Percentiles rank a stretch among this genome's conserved stretches.
Conservation (phyloP, 345 rosid genomes). For the Salix viminalis region DNA sequence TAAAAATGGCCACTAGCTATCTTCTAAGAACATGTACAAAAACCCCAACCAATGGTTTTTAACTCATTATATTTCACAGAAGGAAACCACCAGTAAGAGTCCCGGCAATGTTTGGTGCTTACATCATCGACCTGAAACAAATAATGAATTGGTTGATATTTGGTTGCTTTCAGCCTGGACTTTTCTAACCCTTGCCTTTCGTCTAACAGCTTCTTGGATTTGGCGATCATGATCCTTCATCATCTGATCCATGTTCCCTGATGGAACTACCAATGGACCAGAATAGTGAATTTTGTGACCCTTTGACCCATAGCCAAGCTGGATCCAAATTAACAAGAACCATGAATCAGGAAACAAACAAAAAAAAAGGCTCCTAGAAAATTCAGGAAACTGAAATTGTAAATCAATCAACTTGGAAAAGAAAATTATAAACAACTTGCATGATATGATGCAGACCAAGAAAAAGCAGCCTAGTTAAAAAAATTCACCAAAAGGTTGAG, state of each 20-base stretch:
- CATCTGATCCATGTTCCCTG: conserved; percentile 88
- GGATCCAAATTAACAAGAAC: conserved; percentile 10
- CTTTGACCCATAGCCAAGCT: conserved; percentile 90
- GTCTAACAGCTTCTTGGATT: conserved; percentile 86
- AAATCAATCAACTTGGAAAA: background rate
- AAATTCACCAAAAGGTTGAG: background rate
- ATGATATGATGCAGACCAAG: background rate
- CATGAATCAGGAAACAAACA: background rate
- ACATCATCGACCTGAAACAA: conserved; percentile 72
- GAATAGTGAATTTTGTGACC: conserved; percentile 92
- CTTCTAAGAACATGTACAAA: conserved; percentile 39
- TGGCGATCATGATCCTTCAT: conserved; percentile 97
- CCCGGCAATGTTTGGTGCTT: conserved; percentile 16
- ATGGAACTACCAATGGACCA: conserved; percentile 81
- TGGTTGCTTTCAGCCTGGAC: conserved; percentile 60
- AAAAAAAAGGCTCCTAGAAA: background rate
- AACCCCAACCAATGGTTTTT: conserved; percentile 12
- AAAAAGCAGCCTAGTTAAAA: background rate
- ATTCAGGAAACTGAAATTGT: too few species aligned
- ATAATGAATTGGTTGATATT: conserved; percentile 55
- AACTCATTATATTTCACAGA: conserved; percentile 9
- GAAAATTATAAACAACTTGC: background rate
- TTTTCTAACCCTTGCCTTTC: conserved; percentile 77
- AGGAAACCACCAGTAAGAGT: conserved; percentile 24
- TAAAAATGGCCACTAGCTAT: conserved; percentile 23